These are phyloP conservation scores for Globisporangium yorkense DNA, from an alignment of 352 stramenopile species.

Conservation along the genomic window DNA sequence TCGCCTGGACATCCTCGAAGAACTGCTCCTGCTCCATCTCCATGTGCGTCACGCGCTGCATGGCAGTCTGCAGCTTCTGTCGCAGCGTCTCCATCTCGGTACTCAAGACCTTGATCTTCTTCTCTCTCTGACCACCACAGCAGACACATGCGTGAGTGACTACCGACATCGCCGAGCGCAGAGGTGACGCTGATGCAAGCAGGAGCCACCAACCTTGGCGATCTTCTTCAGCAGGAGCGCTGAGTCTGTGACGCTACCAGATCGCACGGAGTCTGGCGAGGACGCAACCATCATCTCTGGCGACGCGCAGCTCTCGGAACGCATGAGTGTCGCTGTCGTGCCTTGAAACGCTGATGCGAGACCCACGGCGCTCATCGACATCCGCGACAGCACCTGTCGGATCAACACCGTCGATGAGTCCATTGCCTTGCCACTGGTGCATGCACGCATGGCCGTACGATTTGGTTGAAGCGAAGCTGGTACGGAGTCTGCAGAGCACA, in stretches of 20 bases:
- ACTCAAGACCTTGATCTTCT: conserved; percentile 43
- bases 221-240: conserved; percentile 17
- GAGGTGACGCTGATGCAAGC: not conserved
- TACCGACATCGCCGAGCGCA: not conserved
- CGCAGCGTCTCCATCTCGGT: conserved; percentile 35
- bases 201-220: conserved; percentile 10
- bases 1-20: conserved; percentile 63
- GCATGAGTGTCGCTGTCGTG: not conserved
- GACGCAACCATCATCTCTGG: not conserved
- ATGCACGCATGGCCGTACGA: conserved; percentile 11
- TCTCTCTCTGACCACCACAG: conserved; percentile 23
- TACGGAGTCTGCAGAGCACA: not conserved
- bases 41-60: conserved; percentile 63
- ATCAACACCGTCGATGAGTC: not conserved
- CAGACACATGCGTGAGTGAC: not conserved
- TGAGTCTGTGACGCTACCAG: conserved; percentile 1
- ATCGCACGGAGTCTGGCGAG: not conserved
- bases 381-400: not conserved
- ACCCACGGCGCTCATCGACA: conserved; percentile 2
- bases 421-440: not conserved
- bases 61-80: conserved; percentile 31
- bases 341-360: conserved; percentile 6
- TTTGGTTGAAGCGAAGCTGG: conserved; percentile 18
- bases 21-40: conserved; percentile 86
- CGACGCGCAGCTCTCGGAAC: not conserved